Evolutionary conservation across 148 eudicot genomes (phyloP), one percentile per base, ranked within the genome.

Genomic region (Heliamphora exappendiculata): DNA sequence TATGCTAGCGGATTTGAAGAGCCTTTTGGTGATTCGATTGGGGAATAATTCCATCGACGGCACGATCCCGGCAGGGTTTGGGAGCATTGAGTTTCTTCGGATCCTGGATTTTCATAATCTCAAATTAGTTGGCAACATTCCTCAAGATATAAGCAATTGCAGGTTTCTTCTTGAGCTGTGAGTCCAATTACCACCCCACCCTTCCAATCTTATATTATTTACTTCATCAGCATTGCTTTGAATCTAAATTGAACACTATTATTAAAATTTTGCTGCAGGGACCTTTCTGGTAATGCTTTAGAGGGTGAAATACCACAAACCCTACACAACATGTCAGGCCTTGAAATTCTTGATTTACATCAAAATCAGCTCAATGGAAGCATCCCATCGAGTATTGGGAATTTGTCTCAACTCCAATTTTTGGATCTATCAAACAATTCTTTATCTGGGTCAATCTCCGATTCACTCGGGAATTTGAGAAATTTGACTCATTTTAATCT

Each of bases 161-260:
- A 83, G 81, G 75, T 92, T 90, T 82, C 96, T 95, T 75, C 97
- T 91, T 82, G 85, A 91, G 88, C 90, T 95, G 97, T 95, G 86
- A 95, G 97, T 92, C 62, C 49, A 44, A 66, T 67, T 79, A 60
- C 65, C 26, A 60, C 65, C 65, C 65, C 29, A 60, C 59, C 53
- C 71, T 22, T 4, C 49, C 9, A 57, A 42, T 22, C 10, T 67
- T 41, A 60, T 36, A n/a, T 33, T 75, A 70, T 66, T 79, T 45
- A 17, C 68, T 58, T 66, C 44, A 5, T 53, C 8, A 63, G 6
- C 45, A 54, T 64, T 75, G 50, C 75, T 82, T 75, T 72, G 41
- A 41, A 44, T 67, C 67, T 51, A 80, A 67, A 45, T 54, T 80
- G 59, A 72, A 78, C 72, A 54, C 68, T 68, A 53, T 64, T 64